phyloP scores from a whole-genome alignment of 2,329 filamentous ascomycete species.

The Apiospora marii region DNA sequence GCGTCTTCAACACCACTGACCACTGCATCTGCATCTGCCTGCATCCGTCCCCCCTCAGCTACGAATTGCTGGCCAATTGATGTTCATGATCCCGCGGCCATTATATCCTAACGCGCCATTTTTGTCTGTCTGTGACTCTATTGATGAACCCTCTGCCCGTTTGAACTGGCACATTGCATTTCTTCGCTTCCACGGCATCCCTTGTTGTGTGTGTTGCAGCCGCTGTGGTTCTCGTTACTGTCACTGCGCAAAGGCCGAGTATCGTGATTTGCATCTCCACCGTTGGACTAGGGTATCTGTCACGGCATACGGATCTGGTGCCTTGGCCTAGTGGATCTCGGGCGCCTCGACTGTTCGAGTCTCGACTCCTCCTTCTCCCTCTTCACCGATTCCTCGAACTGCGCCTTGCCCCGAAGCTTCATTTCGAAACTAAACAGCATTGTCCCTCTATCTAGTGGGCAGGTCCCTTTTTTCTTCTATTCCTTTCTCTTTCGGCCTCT shows the following conservation, averaged over 20 bases:
- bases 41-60: not conserved
- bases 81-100: not conserved
- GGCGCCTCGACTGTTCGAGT: not conserved
- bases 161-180: not conserved
- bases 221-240: slow-evolving; percentile 2
- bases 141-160: not conserved
- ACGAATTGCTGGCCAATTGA: slow-evolving; percentile 6
- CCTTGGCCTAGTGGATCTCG: slow-evolving; percentile 7
- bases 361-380: slow-evolving; percentile 4
- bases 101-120: not conserved
- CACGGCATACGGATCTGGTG: slow-evolving; percentile 13
- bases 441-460: slow-evolving; percentile 20
- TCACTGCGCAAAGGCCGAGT: slow-evolving; percentile 4
- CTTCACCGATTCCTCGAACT: slow-evolving; percentile 13
- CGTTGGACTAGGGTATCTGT: not conserved
- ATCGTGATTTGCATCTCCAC: slow-evolving; percentile 16
- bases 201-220: slow-evolving; percentile 3
- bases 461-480: not conserved
- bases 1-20: not conserved
- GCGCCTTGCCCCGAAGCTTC: slow-evolving; percentile 9
- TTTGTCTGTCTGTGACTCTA: not conserved
- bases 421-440: slow-evolving; percentile 20
- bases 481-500: not conserved
- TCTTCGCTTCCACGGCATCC: not conserved
- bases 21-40: not conserved